A percentile compares a stretch with the other conserved stretches of the same genome.
phyloP scores from a whole-genome alignment of 345 rosid genomes.

The Eucalyptus fibrosa region DNA sequence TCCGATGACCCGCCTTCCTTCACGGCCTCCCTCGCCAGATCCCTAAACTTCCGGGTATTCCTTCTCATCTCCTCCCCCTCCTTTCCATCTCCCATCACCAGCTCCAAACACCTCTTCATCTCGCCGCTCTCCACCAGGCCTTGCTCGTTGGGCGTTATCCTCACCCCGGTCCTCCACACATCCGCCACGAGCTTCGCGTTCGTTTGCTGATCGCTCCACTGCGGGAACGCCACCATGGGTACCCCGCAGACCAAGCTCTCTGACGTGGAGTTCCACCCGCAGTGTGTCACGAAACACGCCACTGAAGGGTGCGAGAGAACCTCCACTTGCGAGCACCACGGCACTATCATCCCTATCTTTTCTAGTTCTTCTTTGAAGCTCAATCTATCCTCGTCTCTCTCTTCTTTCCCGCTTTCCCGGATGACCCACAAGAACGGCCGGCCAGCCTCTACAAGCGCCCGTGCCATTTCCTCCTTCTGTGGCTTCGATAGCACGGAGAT shows the following conservation, averaged over 20 bases:
- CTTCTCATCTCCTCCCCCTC: constrained; percentile 1
- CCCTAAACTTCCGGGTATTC: constrained; percentile 13
- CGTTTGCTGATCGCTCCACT: constrained; percentile 12
- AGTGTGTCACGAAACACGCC: constrained; percentile 25
- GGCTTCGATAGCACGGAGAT: too few species aligned
- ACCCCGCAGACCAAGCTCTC: constrained; percentile 20
- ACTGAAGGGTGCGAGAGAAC: constrained; percentile 13
- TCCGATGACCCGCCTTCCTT: constrained; percentile 9
- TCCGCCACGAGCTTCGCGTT: constrained; percentile 18
- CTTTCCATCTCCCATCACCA: constrained; percentile 12
- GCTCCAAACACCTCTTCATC: neutral
- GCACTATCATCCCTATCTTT: constrained; percentile 6
- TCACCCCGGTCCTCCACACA: constrained; percentile 11
- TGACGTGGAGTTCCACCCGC: constrained; percentile 26
- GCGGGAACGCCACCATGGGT: constrained; percentile 14
- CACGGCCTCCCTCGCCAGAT: constrained; percentile 8
- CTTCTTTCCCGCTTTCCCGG: too few species aligned
- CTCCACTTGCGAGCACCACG: constrained; percentile 29
- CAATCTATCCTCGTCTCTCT: too few species aligned
- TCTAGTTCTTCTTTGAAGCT: neutral
- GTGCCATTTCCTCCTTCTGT: too few species aligned
- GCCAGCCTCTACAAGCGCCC: too few species aligned
- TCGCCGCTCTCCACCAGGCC: neutral
- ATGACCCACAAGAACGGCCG: too few species aligned
- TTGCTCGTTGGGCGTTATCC: neutral